Base-by-base conservation (phyloP, 495 filamentous ascomycete genomes). In the Tirmania nivea region DNA sequence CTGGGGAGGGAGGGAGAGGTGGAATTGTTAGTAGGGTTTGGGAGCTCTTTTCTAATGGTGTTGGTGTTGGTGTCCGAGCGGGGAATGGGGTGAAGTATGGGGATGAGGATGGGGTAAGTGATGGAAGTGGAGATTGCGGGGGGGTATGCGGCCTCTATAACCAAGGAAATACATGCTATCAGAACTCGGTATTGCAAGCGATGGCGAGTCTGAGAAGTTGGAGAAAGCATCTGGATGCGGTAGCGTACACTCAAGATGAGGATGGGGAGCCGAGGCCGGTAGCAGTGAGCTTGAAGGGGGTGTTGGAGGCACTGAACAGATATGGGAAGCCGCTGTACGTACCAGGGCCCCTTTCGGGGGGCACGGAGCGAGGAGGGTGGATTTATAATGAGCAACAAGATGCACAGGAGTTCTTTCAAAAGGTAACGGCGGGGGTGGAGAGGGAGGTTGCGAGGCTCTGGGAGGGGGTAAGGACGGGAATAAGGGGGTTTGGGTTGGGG, bases 351-450 rank as follows among this genome's bases (percentile, higher is more conserved):
- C 17, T 45, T 14, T 45, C 17, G 17, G 39, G 55, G 0, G 59
- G 55, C 6, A 62, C 59, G 2, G 59, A 52, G 49, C 53, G 52
- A 34, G 49, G 55, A 1, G 62, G 62, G 8, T 65, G 62, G 62
- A 48, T 56, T 17, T 54, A 58, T 21, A 65, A 65, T 52, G 62
- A 94, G 65, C 92, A 99, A 61, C 92, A 99, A 63, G 92, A 99
- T 70, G 92, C 92, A 6, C 92, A 99, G 66, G 92, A 99, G 65
- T 99, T 94, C 63, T 94, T 84, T 53, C 86, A 86, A 16, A 93
- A 88, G 59, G 69, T 99, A 21, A 70, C 94, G 53, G 84, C 89
- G 51, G 78, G 88, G 57, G 69, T 99, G 47, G 86, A 96, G 59
- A 80, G 80, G 59, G 87, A 92, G 57, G 70, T 83, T 25, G 65